Base-by-base conservation (phyloP, 352 stramenopile species). In the Globisporangium carolinianum region DNA sequence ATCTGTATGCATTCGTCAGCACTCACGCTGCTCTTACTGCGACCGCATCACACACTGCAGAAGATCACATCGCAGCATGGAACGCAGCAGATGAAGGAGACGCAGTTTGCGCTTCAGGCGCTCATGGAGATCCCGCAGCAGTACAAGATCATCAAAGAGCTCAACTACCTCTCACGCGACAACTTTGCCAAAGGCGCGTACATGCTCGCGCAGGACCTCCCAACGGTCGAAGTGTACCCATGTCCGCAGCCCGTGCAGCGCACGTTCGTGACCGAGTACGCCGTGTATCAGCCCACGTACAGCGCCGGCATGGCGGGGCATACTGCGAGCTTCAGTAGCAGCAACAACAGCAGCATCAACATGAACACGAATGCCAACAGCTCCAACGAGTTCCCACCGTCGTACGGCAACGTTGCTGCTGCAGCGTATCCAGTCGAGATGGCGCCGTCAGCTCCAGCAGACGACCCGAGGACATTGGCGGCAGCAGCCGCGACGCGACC, bases 91-190 rank as follows among this genome's bases (percentile, higher is more conserved):
- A 73, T 76, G 60, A 70, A 77, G 48, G 67, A 87, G 56, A 65
- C 70, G 8, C 81, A 91, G 57, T 95, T 95, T 63, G 82, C 83
- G 4, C 62, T 95, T 4, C 73, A 89, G 36, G 83, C 86, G 47
- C 70, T 95, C 35, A 93, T 94, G 83, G 83, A 95, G 69, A 75
- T 94, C 51, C 86, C 86, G 6, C 76, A 86, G 53, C 84, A 94
- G 60, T 93, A 91, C 60, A 72, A 73, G 43, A 76, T 71, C 41
- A 91, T 94, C 68, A 89, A 90, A 58, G 65, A 85, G 15, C 72
- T 89, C 56, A 73, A 77, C 15, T 85, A 86, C 58, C 59, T 89
- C 45, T 71, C 68, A 54, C 69, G 66, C 14, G 45, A 63, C 51
- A 63, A 63, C 41, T 63, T 63, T 43, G 39, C 51, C 14, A 37